These are phyloP conservation scores for Nakaseomyces uthaithaninus DNA, from an alignment of 1,139 yeast genomes.

Conservation along the genomic window DNA sequence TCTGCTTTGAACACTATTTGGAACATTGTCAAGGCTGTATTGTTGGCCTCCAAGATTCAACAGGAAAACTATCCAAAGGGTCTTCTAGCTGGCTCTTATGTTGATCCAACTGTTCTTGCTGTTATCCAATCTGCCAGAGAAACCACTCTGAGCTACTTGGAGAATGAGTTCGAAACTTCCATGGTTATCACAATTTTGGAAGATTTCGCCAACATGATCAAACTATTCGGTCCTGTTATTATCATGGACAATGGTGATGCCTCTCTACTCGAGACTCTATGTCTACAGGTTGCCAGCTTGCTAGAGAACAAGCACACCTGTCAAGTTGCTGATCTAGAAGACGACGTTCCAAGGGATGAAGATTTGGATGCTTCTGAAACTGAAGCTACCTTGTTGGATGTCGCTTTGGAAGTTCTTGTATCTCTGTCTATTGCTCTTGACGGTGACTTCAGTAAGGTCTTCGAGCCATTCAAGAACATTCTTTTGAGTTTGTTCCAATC, in stretches of 20 bases:
- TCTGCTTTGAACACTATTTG: conserved; percentile 77
- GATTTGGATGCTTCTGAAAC: conserved; percentile 74
- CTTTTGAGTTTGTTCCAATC: conserved; percentile 54
- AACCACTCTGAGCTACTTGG: conserved; percentile 53
- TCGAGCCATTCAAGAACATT: conserved; percentile 62
- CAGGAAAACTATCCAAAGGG: conserved; percentile 60
- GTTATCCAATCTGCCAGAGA: conserved; percentile 61
- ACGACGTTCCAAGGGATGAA: conserved; percentile 41
- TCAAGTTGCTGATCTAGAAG: conserved; percentile 59
- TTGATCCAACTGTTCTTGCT: conserved; percentile 48
- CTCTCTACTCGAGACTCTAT: conserved; percentile 53
- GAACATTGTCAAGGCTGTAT: conserved; percentile 64
- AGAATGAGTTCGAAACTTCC: conserved; percentile 72
- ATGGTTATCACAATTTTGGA: conserved; percentile 78
- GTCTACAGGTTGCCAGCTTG: conserved; percentile 61
- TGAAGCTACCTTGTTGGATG: conserved; percentile 76
- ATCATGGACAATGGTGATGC: conserved; percentile 58
- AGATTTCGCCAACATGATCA: conserved; percentile 60
- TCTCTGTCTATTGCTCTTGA: conserved; percentile 60
- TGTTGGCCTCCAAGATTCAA: conserved; percentile 51
- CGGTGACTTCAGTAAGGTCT: conserved; percentile 64
- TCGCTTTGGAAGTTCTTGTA: conserved; percentile 78
- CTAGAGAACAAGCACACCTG: conserved; percentile 77
- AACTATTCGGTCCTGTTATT: conserved; percentile 62
- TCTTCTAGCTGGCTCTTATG: conserved; percentile 55